These are phyloP conservation scores for Suhomyces terraborum DNA, from an alignment of 1,139 yeast species.

Conservation along the genomic window DNA sequence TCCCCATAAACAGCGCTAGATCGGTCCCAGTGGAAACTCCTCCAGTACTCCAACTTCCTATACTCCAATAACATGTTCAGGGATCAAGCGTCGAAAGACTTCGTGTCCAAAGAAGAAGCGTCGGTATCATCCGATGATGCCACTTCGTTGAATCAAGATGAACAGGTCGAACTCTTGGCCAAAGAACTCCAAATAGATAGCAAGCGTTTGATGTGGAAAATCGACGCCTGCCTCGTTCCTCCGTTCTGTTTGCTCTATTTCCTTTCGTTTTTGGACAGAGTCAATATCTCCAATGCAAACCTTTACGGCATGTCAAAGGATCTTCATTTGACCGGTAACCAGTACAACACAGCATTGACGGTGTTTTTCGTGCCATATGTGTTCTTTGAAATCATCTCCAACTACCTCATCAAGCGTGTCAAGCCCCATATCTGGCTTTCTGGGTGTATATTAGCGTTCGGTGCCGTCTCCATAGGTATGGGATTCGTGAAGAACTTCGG, in stretches of 20 bases:
- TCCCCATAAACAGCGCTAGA: too few relatives aligned
- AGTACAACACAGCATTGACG: constrained; percentile 64
- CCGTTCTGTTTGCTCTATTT: constrained; percentile 70
- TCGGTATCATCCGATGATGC: constrained; percentile 4
- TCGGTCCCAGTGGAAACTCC: too few relatives aligned
- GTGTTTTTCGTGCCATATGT: constrained; percentile 75
- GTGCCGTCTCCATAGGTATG: constrained; percentile 63
- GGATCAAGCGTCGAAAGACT: neutral
- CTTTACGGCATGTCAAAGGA: constrained; percentile 62
- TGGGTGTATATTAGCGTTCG: constrained; percentile 58
- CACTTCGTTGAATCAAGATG: constrained; percentile 14
- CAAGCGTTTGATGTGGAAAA: constrained; percentile 56
- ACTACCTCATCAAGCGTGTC: constrained; percentile 58
- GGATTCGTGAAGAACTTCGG: constrained; percentile 64
- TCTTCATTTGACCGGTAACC: constrained; percentile 54
- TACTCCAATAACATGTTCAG: too few relatives aligned
- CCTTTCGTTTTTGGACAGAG: constrained; percentile 70
- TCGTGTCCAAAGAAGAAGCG: constrained; percentile 7
- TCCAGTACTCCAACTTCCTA: too few relatives aligned
- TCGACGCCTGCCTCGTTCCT: constrained; percentile 67
- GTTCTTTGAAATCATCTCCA: constrained; percentile 66
- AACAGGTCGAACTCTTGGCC: constrained; percentile 32
- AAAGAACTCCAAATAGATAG: constrained; percentile 40
- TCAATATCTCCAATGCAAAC: constrained; percentile 73
- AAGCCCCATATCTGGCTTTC: constrained; percentile 69